A percentile compares a stretch with the other conserved stretches of the same genome.
phyloP scores from a whole-genome alignment of 176 grass and related monocot species.

The Avena insularis region DNA sequence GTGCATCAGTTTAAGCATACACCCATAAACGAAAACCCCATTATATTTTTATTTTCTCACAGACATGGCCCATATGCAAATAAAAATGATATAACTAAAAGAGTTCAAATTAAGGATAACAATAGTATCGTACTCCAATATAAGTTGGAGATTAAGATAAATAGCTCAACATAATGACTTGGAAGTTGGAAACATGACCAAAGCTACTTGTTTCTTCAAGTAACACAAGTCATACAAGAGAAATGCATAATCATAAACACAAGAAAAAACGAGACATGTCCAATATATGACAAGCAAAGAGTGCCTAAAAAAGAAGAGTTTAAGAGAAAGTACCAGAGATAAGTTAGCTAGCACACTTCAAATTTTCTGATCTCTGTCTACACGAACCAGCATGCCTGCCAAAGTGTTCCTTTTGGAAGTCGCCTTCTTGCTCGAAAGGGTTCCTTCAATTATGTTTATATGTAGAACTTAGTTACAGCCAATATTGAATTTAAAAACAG shows the following conservation, averaged over 20 bases:
- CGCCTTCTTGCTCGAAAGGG: constrained; percentile 12
- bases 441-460: constrained; percentile 16
- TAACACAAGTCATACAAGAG: not conserved
- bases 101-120: not conserved
- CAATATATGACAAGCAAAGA: not conserved
- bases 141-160: not conserved
- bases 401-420: constrained; percentile 6
- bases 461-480: not conserved
- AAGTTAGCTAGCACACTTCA: not conserved
- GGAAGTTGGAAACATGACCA: constrained; percentile 1
- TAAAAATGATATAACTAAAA: not conserved
- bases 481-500: not conserved
- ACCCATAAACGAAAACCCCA: not conserved
- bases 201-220: not conserved
- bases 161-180: not conserved
- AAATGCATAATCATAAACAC: not conserved
- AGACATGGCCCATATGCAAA: not conserved
- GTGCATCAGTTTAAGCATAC: not conserved
- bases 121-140: not conserved
- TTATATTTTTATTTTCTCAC: not conserved
- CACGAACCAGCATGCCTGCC: constrained; percentile 31
- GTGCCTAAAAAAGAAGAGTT: not conserved
- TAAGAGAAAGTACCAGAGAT: constrained; percentile 21
- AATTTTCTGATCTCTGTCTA: not conserved
- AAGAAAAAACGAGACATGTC: not conserved